These are phyloP conservation scores for Penicillium atrosanguineum DNA, from an alignment of 495 filamentous ascomycete species.

Conservation along the genomic window DNA sequence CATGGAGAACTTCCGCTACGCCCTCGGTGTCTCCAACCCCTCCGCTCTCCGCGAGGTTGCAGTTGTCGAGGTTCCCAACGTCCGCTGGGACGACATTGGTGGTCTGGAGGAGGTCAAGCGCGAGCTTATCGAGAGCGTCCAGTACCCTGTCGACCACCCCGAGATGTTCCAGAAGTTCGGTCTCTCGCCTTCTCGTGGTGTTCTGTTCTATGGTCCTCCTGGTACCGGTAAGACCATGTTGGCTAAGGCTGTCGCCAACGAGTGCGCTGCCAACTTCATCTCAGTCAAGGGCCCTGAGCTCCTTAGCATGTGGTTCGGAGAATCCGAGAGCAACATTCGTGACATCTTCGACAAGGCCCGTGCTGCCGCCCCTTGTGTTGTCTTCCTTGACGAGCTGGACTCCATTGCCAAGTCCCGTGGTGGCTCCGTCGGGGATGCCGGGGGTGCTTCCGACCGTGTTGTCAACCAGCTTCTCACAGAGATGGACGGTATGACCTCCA, in stretches of 20 bases:
- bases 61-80: constrained; percentile 98
- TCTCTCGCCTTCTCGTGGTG: constrained; percentile 95
- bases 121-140: constrained; percentile 98
- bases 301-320: constrained; percentile 99
- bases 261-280: constrained; percentile 99
- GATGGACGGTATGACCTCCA: constrained; percentile 99
- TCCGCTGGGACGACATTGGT: constrained; percentile 99
- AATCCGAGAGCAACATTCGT: constrained; percentile 99
- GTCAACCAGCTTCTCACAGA: constrained; percentile 97
- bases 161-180: constrained; percentile 99
- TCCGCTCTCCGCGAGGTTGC: constrained; percentile 98
- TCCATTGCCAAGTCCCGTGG: constrained; percentile 99
- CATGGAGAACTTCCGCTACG: constrained; percentile 99
- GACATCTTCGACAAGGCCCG: constrained; percentile 99
- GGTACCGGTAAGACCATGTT: constrained; percentile 99
- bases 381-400: constrained; percentile 98
- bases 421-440: constrained; percentile 94
- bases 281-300: constrained; percentile 98
- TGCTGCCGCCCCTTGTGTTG: constrained; percentile 95
- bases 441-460: constrained; percentile 97
- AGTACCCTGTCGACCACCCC: constrained; percentile 98
- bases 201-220: constrained; percentile 96
- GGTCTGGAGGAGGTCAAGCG: constrained; percentile 98
- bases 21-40: constrained; percentile 95
- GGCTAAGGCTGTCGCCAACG: constrained; percentile 98